Evolutionary conservation across 139 green algal species (phyloP), one percentile per base, ranked within the genome.

Genomic region (Coccomyxa sp.): DNA sequence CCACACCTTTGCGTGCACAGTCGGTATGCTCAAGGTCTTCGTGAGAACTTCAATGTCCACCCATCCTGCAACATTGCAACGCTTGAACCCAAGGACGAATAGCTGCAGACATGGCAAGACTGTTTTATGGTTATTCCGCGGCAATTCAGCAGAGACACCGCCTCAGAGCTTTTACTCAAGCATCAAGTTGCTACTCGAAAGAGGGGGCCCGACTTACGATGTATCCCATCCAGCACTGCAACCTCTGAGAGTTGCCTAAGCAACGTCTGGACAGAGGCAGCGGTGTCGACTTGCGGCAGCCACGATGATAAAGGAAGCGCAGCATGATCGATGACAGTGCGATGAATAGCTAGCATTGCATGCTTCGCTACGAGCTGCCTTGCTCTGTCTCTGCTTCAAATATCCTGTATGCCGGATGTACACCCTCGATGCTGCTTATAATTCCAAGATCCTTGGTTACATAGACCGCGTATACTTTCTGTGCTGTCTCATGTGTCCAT

Each of bases 251-350:
- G 78, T 24, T 84, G 39, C 8, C 55, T 35, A 8, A 87, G 50
- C 31, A 83, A 35, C 5, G 41, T 41, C n/a, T 72, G 72, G 8
- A 89, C 37, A 4, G 79, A 73, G 12, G 74, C 40, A n/a, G 81
- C 55, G 6, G 40, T 74, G 50, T 89, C 84, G 31, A 86, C 33
- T 16, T 82, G 79, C 7, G 18, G 27, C 24, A 91, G 72, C 83
- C 83, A 91, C 0, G 83, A 76, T 0, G 76, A 76, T 6, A 87
- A 69, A 2, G 87, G 87, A 0, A 84, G 50, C 31, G 71, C 74
- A 27, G 81, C 85, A 77, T 79, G 87, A 71, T 90, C 86, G 0
- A 91, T 39, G 2, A 90, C 78, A 22, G 82, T 81, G 7, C 70
- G 34, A 0, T 82, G 69, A 5, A 83, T 81, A 7, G 76, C 55